These are phyloP conservation scores for Debaryomycetaceae sp. DNA, from an alignment of 1,139 yeast species.

Conservation along the genomic window DNA sequence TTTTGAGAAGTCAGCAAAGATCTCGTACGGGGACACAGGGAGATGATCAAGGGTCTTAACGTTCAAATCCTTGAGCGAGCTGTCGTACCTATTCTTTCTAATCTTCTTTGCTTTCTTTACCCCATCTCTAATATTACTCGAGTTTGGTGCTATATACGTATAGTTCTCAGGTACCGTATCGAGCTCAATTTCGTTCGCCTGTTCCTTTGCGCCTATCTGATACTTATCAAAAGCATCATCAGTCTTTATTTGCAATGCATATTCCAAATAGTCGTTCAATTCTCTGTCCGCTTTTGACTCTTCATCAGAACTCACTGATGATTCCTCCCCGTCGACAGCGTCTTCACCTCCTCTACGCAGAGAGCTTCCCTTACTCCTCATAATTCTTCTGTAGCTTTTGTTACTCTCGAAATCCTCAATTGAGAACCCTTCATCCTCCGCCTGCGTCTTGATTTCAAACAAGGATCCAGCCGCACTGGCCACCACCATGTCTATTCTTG, in stretches of 20 bases:
- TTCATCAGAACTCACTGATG: background rate
- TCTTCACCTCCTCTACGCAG: background rate
- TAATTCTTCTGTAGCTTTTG: conserved; percentile 2
- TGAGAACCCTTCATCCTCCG: conserved; percentile 32
- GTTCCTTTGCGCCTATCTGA: conserved; percentile 3
- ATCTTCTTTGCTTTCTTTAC: background rate
- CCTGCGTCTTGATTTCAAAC: conserved; percentile 34
- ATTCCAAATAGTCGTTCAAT: conserved; percentile 10
- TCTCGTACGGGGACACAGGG: conserved; percentile 3
- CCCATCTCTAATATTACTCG: conserved; percentile 6
- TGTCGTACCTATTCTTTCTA: background rate
- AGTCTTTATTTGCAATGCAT: conserved; percentile 11
- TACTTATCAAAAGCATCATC: conserved; percentile 10
- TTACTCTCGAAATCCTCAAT: conserved; percentile 12
- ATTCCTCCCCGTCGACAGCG: conserved; percentile 3
- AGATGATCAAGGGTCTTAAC: background rate
- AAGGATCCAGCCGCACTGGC: conserved; percentile 51
- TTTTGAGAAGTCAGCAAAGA: conserved; percentile 10
- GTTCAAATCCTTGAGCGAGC: conserved; percentile 7
- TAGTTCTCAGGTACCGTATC: conserved; percentile 4
- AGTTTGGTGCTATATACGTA: conserved; percentile 4
- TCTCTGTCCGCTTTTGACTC: conserved; percentile 3
- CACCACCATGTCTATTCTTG: conserved; percentile 45
- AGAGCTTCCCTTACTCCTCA: background rate
- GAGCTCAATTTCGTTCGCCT: conserved; percentile 1